These are phyloP conservation scores for Xylariaceae sp. DNA, from an alignment of 2,329 filamentous ascomycete genomes.

Conservation along the genomic window DNA sequence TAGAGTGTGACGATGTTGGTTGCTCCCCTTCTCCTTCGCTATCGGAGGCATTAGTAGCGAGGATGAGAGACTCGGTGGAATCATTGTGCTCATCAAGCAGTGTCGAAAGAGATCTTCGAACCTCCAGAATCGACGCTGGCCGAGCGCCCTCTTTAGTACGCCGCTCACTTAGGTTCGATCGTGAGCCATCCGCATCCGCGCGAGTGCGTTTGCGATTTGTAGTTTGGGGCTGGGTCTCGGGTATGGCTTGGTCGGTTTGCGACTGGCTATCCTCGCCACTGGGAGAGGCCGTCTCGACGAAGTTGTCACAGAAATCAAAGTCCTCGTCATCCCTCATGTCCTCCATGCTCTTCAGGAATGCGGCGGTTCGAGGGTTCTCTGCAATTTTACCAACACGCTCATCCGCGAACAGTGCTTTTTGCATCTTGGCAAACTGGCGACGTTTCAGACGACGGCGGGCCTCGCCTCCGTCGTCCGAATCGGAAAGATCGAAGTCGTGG, in stretches of 20 bases:
- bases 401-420: conserved; percentile 79
- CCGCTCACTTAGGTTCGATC: conserved; percentile 56
- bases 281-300: conserved; percentile 38
- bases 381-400: conserved; percentile 89
- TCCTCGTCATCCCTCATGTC: conserved; percentile 73
- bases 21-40: conserved; percentile 43
- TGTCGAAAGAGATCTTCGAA: conserved; percentile 77
- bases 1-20: conserved; percentile 25
- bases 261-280: conserved; percentile 36
- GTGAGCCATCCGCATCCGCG: conserved; percentile 32
- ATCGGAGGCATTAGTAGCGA: conserved; percentile 45
- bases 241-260: conserved; percentile 36
- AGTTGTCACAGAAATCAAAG: conserved; percentile 64
- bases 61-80: conserved; percentile 42
- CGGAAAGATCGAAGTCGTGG: conserved; percentile 77
- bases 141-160: conserved; percentile 59
- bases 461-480: conserved; percentile 84
- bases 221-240: conserved; percentile 50
- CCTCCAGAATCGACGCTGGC: conserved; percentile 70
- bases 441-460: conserved; percentile 74
- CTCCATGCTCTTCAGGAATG: conserved; percentile 86
- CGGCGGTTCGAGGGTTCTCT: conserved; percentile 79
- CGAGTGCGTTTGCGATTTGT: conserved; percentile 30
- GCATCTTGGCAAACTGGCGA: conserved; percentile 84
- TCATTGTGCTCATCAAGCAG: conserved; percentile 66